Evolutionary conservation across 2,329 filamentous ascomycete species (phyloP).

Genomic region (Westerdykella sp.): DNA sequence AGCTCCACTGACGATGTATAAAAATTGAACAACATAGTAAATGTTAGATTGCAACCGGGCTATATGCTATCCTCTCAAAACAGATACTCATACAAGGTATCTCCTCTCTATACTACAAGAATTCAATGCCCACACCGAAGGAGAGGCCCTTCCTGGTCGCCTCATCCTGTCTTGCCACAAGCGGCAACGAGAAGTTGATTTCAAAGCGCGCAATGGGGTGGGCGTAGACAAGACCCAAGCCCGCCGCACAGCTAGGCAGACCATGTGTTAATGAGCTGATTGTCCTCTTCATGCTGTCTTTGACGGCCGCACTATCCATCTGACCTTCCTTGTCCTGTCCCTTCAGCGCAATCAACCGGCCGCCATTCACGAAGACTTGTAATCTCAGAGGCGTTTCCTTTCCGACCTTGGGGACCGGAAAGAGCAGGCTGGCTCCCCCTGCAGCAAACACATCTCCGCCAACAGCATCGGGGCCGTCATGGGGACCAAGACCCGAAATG

Average conservation of each 20-base stretch:
- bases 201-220: slow-evolving; percentile 92
- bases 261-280: slow-evolving; percentile 66
- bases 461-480: slow-evolving; percentile 76
- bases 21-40: no score
- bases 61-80: not conserved
- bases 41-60: no score
- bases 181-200: slow-evolving; percentile 85
- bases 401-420: slow-evolving; percentile 77
- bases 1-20: no score
- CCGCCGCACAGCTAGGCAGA: slow-evolving; percentile 77
- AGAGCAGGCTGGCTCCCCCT: slow-evolving; percentile 74
- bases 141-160: slow-evolving; percentile 85
- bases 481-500: slow-evolving; percentile 79
- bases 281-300: slow-evolving; percentile 54
- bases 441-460: slow-evolving; percentile 91
- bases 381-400: slow-evolving; percentile 78
- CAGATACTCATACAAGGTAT: slow-evolving; percentile 1
- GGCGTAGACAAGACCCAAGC: slow-evolving; percentile 87
- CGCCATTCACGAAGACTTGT: slow-evolving; percentile 87
- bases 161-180: slow-evolving; percentile 76
- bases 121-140: slow-evolving; percentile 94
- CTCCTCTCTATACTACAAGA: slow-evolving; percentile 56
- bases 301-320: slow-evolving; percentile 48
- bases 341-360: slow-evolving; percentile 71
- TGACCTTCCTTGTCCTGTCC: slow-evolving; percentile 40